Percentiles rank a stretch among this genome's conserved stretches.
These are phyloP conservation scores for Epichloe scottii DNA, from an alignment of 2,329 filamentous ascomycete species.

Conservation along the genomic window DNA sequence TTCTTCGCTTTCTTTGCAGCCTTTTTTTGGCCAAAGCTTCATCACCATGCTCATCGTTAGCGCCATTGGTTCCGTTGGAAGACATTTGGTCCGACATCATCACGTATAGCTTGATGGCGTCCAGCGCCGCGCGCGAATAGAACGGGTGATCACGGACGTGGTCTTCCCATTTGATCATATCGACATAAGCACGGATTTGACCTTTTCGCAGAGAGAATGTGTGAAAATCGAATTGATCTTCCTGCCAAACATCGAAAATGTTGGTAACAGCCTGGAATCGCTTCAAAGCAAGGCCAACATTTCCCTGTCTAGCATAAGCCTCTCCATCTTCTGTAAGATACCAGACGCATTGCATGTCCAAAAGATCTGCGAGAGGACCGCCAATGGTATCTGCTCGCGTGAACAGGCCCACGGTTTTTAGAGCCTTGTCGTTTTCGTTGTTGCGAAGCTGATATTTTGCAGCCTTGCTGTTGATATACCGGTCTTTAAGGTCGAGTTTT, in stretches of 20 bases:
- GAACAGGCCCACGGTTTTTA: constrained; percentile 86
- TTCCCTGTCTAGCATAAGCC: constrained; percentile 69
- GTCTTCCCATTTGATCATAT: constrained; percentile 96
- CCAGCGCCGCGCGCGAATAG: constrained; percentile 72
- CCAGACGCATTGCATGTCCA: constrained; percentile 99
- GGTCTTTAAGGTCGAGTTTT: constrained; percentile 74
- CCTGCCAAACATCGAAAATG: constrained; percentile 95
- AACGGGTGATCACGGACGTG: constrained; percentile 84
- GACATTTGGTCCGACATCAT: constrained; percentile 64
- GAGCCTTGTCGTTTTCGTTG: constrained; percentile 73
- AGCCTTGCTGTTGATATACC: constrained; percentile 97
- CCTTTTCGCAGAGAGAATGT: constrained; percentile 95
- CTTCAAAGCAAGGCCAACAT: constrained; percentile 78
- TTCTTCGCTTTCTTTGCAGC: constrained; percentile 83
- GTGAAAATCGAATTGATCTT: constrained; percentile 98
- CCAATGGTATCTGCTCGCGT: constrained; percentile 82
- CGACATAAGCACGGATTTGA: constrained; percentile 85
- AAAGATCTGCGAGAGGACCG: constrained; percentile 77
- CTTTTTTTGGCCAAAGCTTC: constrained; percentile 67
- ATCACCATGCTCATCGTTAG: constrained; percentile 35
- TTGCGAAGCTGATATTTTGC: constrained; percentile 95
- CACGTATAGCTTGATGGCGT: constrained; percentile 70
- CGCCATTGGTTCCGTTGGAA: constrained; percentile 49
- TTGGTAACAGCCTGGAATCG: constrained; percentile 78
- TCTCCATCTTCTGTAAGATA: constrained; percentile 92